Percentiles rank a stretch among this genome's conserved stretches.
phyloP scores from a whole-genome alignment of 495 filamentous ascomycete species.

The Hypoxylon lienhwacheense region DNA sequence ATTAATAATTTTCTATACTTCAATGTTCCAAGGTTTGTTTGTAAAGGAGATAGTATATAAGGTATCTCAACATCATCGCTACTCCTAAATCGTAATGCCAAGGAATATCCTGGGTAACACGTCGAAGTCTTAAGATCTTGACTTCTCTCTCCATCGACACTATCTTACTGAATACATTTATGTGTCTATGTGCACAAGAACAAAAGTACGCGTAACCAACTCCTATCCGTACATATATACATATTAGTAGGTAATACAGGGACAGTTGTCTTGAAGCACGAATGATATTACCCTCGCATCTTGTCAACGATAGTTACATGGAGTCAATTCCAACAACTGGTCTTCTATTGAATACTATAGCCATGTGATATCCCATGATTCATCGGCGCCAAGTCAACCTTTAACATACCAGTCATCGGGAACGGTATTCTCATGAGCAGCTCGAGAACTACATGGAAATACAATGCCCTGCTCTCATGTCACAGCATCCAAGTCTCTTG shows the following conservation, averaged over 20 bases:
- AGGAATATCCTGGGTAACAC: not conserved
- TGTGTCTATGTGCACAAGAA: too few relatives aligned
- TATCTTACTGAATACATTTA: conserved; percentile 5
- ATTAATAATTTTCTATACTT: not conserved
- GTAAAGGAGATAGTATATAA: too few relatives aligned
- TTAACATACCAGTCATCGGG: too few relatives aligned
- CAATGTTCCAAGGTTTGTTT: not conserved
- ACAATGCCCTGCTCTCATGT: conserved; percentile 1
- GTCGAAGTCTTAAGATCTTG: conserved; percentile 3
- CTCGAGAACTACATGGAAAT: too few relatives aligned
- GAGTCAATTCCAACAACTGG: not conserved
- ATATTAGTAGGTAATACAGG: conserved; percentile 10
- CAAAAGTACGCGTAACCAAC: too few relatives aligned
- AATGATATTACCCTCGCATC: conserved; percentile 24
- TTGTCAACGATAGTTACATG: not conserved
- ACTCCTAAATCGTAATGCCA: not conserved
- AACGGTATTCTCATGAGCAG: too few relatives aligned
- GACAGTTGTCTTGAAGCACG: conserved; percentile 15
- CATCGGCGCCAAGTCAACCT: too few relatives aligned
- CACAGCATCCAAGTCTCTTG: conserved; percentile 3
- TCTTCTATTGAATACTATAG: not conserved
- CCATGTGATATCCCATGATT: not conserved
- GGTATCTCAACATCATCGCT: too few relatives aligned
- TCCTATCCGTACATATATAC: too few relatives aligned
- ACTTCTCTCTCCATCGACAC: conserved; percentile 8